Evolutionary conservation across 2,329 filamentous ascomycete species (phyloP).

Genomic region (Didymella exigua): DNA sequence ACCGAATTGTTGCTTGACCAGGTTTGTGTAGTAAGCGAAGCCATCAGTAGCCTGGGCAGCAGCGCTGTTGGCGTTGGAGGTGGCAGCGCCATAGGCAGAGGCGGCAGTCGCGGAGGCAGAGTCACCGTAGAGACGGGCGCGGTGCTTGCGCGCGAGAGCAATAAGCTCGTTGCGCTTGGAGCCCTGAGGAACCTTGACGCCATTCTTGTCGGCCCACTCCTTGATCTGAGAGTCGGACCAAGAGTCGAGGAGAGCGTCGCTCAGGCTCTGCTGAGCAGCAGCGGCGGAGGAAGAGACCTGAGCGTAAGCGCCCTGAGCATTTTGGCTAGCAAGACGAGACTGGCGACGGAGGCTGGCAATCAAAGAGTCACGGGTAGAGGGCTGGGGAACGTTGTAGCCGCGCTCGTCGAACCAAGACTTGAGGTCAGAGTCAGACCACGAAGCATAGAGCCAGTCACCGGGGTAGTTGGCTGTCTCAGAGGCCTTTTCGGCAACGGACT

Average conservation of each 20-base stretch:
- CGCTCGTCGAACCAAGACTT: constrained; percentile 92
- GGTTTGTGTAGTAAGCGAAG: constrained; percentile 45
- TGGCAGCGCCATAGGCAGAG: constrained; percentile 48
- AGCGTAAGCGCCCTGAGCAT: constrained; percentile 59
- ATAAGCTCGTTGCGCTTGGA: constrained; percentile 88
- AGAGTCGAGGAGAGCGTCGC: constrained; percentile 82
- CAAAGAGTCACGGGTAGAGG: constrained; percentile 81
- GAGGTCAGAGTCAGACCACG: constrained; percentile 91
- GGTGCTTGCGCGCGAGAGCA: constrained; percentile 87
- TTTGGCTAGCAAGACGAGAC: constrained; percentile 77
- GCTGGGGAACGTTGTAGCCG: constrained; percentile 85
- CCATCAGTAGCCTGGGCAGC: constrained; percentile 71
- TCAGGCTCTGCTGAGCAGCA: constrained; percentile 73
- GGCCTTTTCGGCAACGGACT: constrained; percentile 72
- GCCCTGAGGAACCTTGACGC: constrained; percentile 87
- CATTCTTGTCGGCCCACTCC: constrained; percentile 90
- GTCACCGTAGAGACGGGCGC: constrained; percentile 72
- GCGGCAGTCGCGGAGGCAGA: constrained; percentile 67
- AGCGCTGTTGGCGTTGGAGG: constrained; percentile 69
- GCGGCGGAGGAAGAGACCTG: constrained; percentile 55
- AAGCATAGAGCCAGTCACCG: constrained; percentile 89
- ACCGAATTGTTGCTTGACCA: constrained; percentile 52
- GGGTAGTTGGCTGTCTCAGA: constrained; percentile 86
- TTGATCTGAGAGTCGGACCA: constrained; percentile 93
- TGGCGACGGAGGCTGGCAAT: constrained; percentile 90